A percentile compares a stretch with the other conserved stretches of the same genome.
Conservation (phyloP, 2,329 filamentous ascomycete genomes). For the Diaporthe sp. region DNA sequence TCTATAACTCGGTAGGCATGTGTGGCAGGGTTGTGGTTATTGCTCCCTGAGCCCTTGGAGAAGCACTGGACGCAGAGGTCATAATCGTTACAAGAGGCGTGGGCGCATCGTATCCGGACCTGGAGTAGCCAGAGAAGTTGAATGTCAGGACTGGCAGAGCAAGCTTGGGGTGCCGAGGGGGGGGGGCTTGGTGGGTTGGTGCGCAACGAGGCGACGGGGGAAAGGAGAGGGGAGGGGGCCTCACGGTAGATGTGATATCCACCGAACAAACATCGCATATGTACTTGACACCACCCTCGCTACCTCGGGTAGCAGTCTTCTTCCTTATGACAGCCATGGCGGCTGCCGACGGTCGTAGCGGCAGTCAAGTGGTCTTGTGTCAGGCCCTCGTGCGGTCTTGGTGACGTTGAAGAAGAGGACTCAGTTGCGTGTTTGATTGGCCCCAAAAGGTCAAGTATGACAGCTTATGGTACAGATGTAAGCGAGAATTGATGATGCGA, state of each 20-base stretch:
- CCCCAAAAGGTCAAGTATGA: not conserved
- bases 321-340: conserved; percentile 95
- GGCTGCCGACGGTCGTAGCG: conserved; percentile 27
- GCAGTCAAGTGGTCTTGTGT: not conserved
- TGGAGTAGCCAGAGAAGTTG: conserved; percentile 48
- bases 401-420: not conserved
- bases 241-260: conserved; percentile 95
- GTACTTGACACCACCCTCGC: conserved; percentile 92
- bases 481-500: conserved; percentile 1
- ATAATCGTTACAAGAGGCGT: conserved; percentile 87
- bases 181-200: not conserved
- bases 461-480: not conserved
- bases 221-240: conserved; percentile 47
- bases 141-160: not conserved
- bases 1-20: conserved; percentile 96
- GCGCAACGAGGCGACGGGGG: conserved; percentile 7
- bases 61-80: conserved; percentile 98
- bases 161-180: not conserved
- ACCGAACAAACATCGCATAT: conserved; percentile 97
- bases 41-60: conserved; percentile 80
- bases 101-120: conserved; percentile 95
- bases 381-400: not conserved
- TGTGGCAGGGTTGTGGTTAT: conserved; percentile 85
- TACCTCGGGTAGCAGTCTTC: conserved; percentile 87
- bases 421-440: not conserved